Evolutionary conservation across 306 rosid species (phyloP).

Genomic region (Dryas alaskensis): DNA sequence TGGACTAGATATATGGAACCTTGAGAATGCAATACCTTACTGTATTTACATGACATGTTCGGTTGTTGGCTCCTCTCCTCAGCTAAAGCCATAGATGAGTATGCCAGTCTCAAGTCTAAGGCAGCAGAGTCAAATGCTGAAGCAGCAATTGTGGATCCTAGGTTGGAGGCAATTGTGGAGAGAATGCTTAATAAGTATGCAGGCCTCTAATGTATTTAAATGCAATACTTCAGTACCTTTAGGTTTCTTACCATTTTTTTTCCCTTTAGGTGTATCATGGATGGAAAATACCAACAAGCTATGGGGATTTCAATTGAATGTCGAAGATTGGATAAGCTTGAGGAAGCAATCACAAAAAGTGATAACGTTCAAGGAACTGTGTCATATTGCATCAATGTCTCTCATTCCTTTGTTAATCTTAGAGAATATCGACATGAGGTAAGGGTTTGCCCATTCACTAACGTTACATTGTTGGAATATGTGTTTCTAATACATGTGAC

Average conservation of each 20-base stretch:
- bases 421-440: conserved; percentile 96
- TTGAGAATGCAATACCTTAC: background rate
- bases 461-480: background rate
- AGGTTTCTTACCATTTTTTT: conserved; percentile 15
- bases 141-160: conserved; percentile 63
- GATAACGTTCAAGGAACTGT: conserved; percentile 88
- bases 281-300: conserved; percentile 95
- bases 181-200: conserved; percentile 94
- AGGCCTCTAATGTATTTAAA: conserved; percentile 5
- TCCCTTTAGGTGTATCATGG: conserved; percentile 69
- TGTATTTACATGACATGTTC: conserved; percentile 8
- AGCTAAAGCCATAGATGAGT: conserved; percentile 98
- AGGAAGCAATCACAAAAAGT: conserved; percentile 96
- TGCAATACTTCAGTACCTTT: conserved; percentile 3
- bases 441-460: conserved; percentile 6
- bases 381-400: conserved; percentile 82
- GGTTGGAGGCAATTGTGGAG: conserved; percentile 96
- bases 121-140: conserved; percentile 69
- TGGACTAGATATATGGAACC: background rate
- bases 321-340: conserved; percentile 94
- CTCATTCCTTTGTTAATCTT: conserved; percentile 88
- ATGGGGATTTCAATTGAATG: conserved; percentile 98
- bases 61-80: conserved; percentile 39
- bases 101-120: conserved; percentile 78
- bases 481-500: background rate